Conservation (phyloP, 495 filamentous ascomycete genomes). For the Cladorrhinum samala region DNA sequence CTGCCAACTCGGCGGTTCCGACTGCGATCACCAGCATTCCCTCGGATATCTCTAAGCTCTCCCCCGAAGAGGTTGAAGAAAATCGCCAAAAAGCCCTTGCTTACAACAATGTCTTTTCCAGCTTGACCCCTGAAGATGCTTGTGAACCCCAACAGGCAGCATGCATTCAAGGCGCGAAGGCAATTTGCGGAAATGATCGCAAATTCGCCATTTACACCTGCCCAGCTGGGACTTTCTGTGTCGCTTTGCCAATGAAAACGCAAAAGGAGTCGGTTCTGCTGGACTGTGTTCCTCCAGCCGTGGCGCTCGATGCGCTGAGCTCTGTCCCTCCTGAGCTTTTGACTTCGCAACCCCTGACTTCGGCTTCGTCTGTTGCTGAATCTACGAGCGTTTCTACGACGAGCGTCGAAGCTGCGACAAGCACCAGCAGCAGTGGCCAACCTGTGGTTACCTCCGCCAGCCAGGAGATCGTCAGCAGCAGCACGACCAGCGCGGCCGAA, state of each 20-base stretch:
- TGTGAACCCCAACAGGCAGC: constrained; percentile 35
- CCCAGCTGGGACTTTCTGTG: constrained; percentile 25
- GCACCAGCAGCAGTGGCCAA: not conserved
- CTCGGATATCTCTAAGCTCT: constrained; percentile 28
- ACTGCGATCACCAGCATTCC: constrained; percentile 33
- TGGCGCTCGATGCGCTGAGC: not conserved
- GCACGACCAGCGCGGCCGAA: not conserved
- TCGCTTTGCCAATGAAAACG: constrained; percentile 38
- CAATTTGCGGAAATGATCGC: constrained; percentile 23
- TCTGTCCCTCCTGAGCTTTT: not conserved
- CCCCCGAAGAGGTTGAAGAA: constrained; percentile 25
- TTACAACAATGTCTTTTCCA: constrained; percentile 34
- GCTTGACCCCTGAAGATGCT: constrained; percentile 30
- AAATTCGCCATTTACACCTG: constrained; percentile 23
- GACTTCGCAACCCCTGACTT: no score
- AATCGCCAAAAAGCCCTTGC: constrained; percentile 34
- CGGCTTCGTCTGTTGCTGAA: no score
- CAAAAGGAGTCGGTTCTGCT: constrained; percentile 26
- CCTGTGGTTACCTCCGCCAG: not conserved
- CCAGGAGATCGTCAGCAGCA: not conserved
- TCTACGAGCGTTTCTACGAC: no score
- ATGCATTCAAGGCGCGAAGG: constrained; percentile 34
- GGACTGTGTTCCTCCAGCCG: constrained; percentile 19
- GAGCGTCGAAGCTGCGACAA: no score
- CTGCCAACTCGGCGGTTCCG: constrained; percentile 19